phyloP scores from a whole-genome alignment of 2,329 filamentous ascomycete genomes.

The Sphaerostilbella broomeana region DNA sequence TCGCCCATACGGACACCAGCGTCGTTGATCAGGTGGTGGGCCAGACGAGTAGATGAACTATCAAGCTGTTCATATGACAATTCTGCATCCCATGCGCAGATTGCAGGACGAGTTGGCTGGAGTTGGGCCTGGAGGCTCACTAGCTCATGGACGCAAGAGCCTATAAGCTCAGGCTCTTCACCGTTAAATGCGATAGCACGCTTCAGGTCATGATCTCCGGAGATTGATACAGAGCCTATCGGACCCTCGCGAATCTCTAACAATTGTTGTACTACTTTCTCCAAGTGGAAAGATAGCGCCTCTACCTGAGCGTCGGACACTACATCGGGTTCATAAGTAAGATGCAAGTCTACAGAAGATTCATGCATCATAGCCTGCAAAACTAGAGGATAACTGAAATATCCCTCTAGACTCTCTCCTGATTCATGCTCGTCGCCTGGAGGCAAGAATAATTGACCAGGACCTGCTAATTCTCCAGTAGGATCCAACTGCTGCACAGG shows the following conservation, averaged over 20 bases:
- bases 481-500: conserved; percentile 5
- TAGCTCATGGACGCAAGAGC: conserved; percentile 7
- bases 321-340: conserved; percentile 3
- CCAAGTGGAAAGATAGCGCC: conserved; percentile 6
- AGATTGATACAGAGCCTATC: conserved; percentile 1
- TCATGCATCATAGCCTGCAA: no score
- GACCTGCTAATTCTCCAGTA: background rate
- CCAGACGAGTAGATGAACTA: conserved; percentile 1
- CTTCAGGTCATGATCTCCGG: conserved; percentile 2
- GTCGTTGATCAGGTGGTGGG: conserved; percentile 3
- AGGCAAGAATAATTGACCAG: no score
- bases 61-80: conserved; percentile 9
- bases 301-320: conserved; percentile 2
- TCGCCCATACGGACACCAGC: conserved; percentile 2
- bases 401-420: conserved; percentile 3
- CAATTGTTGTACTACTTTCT: conserved; percentile 2
- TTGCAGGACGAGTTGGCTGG: background rate
- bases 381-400: conserved; percentile 10
- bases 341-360: no score
- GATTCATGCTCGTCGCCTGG: background rate
- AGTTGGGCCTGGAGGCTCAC: conserved; percentile 1
- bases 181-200: background rate
- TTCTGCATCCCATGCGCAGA: conserved; percentile 5
- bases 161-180: background rate
- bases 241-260: background rate